A percentile compares a stretch with the other conserved stretches of the same genome.
These are phyloP conservation scores for Alternaria arborescens DNA, from an alignment of 2,329 filamentous ascomycete species.

Conservation along the genomic window DNA sequence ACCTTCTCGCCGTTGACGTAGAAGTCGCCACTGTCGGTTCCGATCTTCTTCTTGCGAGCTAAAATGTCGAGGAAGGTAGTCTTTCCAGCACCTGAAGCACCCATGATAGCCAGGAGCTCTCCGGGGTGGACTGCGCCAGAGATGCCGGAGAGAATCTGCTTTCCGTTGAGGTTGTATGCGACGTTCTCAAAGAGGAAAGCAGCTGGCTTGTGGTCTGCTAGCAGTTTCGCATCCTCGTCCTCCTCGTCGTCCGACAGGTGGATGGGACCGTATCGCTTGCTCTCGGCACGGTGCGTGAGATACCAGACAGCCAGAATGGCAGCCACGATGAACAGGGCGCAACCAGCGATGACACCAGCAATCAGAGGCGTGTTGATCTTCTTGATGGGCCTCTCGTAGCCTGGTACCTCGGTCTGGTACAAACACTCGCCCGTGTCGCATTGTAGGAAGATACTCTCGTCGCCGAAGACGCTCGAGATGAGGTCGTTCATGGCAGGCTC, in stretches of 20 bases:
- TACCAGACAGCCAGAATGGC: constrained; percentile 88
- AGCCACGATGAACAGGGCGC: constrained; percentile 86
- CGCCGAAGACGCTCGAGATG: constrained; percentile 88
- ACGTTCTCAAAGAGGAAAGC: constrained; percentile 89
- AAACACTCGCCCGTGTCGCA: constrained; percentile 92
- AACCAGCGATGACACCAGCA: constrained; percentile 87
- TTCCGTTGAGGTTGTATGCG: constrained; percentile 85
- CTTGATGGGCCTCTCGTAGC: constrained; percentile 87
- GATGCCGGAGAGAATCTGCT: constrained; percentile 80
- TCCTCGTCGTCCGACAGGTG: constrained; percentile 84
- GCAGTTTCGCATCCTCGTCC: constrained; percentile 81
- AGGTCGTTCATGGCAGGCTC: constrained; percentile 93
- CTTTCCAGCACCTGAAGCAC: constrained; percentile 95
- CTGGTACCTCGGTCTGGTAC: constrained; percentile 90
- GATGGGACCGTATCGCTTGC: constrained; percentile 73
- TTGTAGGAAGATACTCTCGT: constrained; percentile 82
- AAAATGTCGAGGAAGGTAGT: constrained; percentile 97
- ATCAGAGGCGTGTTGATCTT: constrained; percentile 97
- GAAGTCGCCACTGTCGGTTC: constrained; percentile 78
- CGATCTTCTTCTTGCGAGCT: constrained; percentile 95
- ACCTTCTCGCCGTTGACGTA: constrained; percentile 95
- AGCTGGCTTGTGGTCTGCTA: constrained; percentile 91
- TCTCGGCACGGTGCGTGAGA: constrained; percentile 75
- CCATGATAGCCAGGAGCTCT: constrained; percentile 98
- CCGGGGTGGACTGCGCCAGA: constrained; percentile 90